Percentiles rank a stretch among this genome's conserved stretches.
phyloP scores from a whole-genome alignment of 2,329 filamentous ascomycete species.

The Neopestalotiopsis sp. region DNA sequence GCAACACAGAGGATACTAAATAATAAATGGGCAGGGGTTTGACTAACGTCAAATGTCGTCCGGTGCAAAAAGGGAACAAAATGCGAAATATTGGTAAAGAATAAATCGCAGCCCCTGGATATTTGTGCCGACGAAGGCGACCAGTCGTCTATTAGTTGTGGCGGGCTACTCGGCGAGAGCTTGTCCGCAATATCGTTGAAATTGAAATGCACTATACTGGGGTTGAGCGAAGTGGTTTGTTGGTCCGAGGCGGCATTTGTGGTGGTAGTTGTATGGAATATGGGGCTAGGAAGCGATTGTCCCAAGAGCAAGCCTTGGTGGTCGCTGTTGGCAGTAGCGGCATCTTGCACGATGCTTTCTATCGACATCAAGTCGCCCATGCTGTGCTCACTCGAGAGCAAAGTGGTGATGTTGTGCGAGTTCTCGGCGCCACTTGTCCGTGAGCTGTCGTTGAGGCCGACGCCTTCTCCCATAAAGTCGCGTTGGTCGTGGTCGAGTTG shows the following conservation, averaged over 20 bases:
- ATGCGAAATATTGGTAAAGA: slow-evolving; percentile 4
- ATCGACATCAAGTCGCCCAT: slow-evolving; percentile 1
- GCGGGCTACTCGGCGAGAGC: not conserved
- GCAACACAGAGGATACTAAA: not conserved
- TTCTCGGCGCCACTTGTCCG: not conserved
- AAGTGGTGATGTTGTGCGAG: not conserved
- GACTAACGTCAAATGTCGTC: not conserved
- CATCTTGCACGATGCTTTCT: not conserved
- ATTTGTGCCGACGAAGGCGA: not conserved
- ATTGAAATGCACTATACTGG: not conserved
- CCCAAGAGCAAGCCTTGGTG: not conserved
- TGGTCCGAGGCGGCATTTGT: not conserved
- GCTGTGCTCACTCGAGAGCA: not conserved
- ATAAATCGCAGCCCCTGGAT: not conserved
- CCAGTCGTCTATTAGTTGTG: slow-evolving; percentile 5
- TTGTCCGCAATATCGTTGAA: not conserved
- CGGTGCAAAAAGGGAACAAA: not conserved
- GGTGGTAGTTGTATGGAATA: not conserved
- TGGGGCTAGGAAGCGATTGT: not conserved
- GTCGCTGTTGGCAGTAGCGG: too few species aligned
- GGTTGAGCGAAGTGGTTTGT: not conserved
- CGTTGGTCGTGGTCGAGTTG: not conserved
- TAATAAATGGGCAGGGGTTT: not conserved
- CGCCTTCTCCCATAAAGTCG: not conserved
- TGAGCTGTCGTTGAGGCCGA: not conserved